A percentile compares a stretch with the other conserved stretches of the same genome.
phyloP scores from a whole-genome alignment of 1,284 basidiomycete species.

The Vanrija pseudolonga region DNA sequence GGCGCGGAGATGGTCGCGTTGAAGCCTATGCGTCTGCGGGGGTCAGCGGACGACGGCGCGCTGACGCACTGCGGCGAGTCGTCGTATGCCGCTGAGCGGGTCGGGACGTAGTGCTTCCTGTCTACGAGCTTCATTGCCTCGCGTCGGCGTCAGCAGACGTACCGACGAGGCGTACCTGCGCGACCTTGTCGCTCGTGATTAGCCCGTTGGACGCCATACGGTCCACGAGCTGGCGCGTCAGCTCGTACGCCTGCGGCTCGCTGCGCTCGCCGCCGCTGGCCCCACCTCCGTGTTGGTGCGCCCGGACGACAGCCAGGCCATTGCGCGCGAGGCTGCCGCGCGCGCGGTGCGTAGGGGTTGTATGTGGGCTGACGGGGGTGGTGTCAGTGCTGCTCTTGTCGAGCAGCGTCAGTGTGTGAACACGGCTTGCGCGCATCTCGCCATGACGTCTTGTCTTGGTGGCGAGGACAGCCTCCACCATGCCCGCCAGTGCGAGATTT shows the following conservation, averaged over 20 bases:
- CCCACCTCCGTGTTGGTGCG: conserved; percentile 38
- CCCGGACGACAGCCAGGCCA: conserved; percentile 44
- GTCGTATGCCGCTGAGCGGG: conserved; percentile 32
- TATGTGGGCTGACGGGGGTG: neutral
- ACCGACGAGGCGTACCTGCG: conserved; percentile 28
- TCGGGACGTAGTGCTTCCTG: conserved; percentile 41
- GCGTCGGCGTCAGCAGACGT: neutral
- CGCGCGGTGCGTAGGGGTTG: neutral
- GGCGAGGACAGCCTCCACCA: neutral
- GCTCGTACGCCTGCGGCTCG: neutral
- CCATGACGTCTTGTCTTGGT: too few species aligned
- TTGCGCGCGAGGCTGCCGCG: conserved; percentile 3
- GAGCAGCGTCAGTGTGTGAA: neutral
- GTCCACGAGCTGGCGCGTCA: conserved; percentile 37
- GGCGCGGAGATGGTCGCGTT: conserved; percentile 50
- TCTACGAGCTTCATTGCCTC: conserved; percentile 47
- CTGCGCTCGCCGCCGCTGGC: neutral
- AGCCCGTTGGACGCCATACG: conserved; percentile 32
- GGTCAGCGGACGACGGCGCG: neutral
- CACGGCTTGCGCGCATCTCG: too few species aligned
- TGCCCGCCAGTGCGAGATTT: too few species aligned
- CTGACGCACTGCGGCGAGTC: conserved; percentile 46
- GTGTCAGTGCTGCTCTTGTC: neutral
- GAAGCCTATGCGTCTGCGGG: conserved; percentile 41
- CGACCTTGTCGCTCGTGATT: conserved; percentile 33